Evolutionary conservation across 108 stramenopile species (phyloP), one percentile per base, ranked within the genome.

Genomic region (Skeletonema tropicum): DNA sequence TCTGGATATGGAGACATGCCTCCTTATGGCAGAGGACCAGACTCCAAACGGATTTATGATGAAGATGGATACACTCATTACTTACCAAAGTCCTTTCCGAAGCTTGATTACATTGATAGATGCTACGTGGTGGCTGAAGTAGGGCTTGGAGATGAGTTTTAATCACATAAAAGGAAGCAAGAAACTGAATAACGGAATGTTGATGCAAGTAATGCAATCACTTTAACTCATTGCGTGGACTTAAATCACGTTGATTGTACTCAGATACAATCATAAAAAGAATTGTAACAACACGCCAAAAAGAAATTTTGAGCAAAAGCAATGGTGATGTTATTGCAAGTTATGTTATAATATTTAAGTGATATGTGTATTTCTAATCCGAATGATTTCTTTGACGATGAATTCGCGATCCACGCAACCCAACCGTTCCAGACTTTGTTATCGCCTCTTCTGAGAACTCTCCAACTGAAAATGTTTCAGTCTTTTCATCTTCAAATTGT

Each of bases 51-150:
- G 12, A 77, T 82, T 17, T 82, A 82, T 39, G 64, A 64, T 17
- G 60, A 29, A 26, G 76, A 77, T 66, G 81, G 81, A 1, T 82
- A 82, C 30, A 62, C 52, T 32, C 64, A 65, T 6, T 77, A 77
- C 31, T 46, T 84, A 1, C 52, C 39, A 6, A 61, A 69, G 7
- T 49, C 80, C 15, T 84, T 84, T 59, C 83, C 83, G 29, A 36
- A 74, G 31, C 65, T 78, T 35, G 73, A 73, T 33, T 68, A 74
- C 66, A 66, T 83, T 31, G 58, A 58, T 32, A 30, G 26, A 45
- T 83, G 82, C 42, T 30, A 38, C 13, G 58, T 82, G 14, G 68
- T 60, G 8, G 69, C 66, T 12, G 70, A 71, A 39, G 70, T 31
- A 0, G 61, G 61, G 36, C 6, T 33, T 36, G 36, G 31, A 32